A percentile compares a stretch with the other conserved stretches of the same genome.
phyloP scores from a whole-genome alignment of 805 yeast genomes.

The Sungouiozyma ichnusensis region DNA sequence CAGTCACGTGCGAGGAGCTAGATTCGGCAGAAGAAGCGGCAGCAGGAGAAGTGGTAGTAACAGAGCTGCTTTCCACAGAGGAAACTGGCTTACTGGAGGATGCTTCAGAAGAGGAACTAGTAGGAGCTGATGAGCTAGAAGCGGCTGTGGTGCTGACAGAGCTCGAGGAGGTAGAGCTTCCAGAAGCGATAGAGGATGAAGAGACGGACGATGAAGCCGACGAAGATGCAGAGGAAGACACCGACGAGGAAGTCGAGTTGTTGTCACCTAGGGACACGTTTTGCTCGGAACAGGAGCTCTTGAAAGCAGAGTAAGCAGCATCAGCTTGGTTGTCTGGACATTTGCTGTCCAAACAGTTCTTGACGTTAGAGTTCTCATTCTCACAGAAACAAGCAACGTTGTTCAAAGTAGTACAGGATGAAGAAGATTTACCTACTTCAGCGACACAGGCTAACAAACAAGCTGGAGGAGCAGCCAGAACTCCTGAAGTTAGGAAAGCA shows the following conservation, averaged over 20 bases:
- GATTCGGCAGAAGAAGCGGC: constrained; percentile 13
- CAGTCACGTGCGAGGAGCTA: no score
- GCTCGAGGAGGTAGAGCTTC: constrained; percentile 21
- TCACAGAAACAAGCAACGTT: constrained; percentile 62
- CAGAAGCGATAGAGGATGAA: constrained; percentile 22
- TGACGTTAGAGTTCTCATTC: constrained; percentile 41
- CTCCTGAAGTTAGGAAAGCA: constrained; percentile 22
- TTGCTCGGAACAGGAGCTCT: constrained; percentile 40
- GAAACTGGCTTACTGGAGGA: constrained; percentile 20
- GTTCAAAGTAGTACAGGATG: constrained; percentile 47
- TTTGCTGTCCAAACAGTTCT: constrained; percentile 50
- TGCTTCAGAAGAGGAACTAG: constrained; percentile 18
- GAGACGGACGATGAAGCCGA: constrained; percentile 27
- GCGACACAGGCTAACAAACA: constrained; percentile 85
- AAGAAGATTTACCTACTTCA: constrained; percentile 45
- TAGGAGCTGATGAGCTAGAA: constrained; percentile 16
- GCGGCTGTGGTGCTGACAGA: constrained; percentile 21
- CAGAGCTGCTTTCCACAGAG: constrained; percentile 13
- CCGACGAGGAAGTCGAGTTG: constrained; percentile 23
- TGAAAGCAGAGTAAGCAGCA: constrained; percentile 51
- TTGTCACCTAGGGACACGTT: constrained; percentile 30
- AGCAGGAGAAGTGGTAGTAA: constrained; percentile 11
- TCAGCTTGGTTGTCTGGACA: constrained; percentile 59
- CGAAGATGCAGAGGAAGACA: constrained; percentile 28
- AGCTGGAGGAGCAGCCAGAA: constrained; percentile 77